phyloP scores from a whole-genome alignment of 768 basidiomycete genomes.

The Tricholoma saponaceum region DNA sequence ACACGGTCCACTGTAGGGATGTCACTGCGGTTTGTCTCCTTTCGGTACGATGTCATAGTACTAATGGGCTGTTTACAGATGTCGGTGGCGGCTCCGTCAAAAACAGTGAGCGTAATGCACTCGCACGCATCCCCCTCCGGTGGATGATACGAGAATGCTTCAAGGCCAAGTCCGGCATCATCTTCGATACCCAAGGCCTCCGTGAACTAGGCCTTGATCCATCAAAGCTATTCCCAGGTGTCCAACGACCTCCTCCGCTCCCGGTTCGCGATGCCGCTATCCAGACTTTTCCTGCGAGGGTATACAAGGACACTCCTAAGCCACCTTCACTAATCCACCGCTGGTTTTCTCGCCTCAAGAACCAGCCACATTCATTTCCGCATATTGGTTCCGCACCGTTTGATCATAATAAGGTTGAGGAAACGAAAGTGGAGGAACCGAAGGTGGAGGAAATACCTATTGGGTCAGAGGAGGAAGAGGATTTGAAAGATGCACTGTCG shows the following conservation, averaged over 20 bases:
- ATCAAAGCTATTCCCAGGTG: constrained; percentile 38
- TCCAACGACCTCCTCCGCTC: constrained; percentile 35
- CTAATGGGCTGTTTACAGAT: neutral
- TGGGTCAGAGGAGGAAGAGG: constrained; percentile 57
- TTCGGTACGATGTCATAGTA: neutral
- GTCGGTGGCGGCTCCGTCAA: constrained; percentile 50
- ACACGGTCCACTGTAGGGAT: neutral
- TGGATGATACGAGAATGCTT: constrained; percentile 56
- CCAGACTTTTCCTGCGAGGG: constrained; percentile 10
- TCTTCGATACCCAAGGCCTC: constrained; percentile 49
- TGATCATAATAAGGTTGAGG: neutral
- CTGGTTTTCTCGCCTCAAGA: neutral
- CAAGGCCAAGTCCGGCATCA: constrained; percentile 43
- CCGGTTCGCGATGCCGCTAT: constrained; percentile 21
- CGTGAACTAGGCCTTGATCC: constrained; percentile 47
- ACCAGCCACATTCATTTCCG: neutral
- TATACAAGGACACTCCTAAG: constrained; percentile 8
- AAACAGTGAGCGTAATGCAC: constrained; percentile 25
- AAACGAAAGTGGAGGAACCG: neutral
- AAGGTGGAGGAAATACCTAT: neutral
- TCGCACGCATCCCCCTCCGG: constrained; percentile 54
- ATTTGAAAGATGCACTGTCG: constrained; percentile 52
- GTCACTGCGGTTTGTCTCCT: neutral
- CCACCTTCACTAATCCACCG: constrained; percentile 7
- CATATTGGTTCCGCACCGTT: neutral